phyloP scores from a whole-genome alignment of 371 early-diverging fungal species.

The Nematocida sp. region DNA sequence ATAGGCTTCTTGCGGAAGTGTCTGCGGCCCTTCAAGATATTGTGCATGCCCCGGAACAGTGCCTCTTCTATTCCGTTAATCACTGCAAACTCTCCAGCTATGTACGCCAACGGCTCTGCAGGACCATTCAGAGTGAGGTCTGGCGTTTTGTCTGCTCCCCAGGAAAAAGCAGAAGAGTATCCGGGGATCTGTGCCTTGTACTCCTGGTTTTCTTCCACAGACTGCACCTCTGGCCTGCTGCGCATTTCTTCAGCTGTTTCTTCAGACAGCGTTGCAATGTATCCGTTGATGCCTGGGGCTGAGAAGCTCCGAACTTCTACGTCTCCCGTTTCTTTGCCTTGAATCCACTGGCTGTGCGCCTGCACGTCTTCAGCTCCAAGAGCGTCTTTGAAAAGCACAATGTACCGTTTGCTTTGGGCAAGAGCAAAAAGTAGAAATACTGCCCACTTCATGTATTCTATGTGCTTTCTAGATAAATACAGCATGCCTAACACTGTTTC shows the following conservation, averaged over 20 bases:
- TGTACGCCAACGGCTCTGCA: too few species aligned
- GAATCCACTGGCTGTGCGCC: constrained; percentile 26
- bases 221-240: constrained; percentile 16
- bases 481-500: too few species aligned
- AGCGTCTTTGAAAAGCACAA: constrained; percentile 30
- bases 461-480: background rate
- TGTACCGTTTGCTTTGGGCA: constrained; percentile 6
- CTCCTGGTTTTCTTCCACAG: constrained; percentile 38
- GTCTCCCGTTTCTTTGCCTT: background rate
- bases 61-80: background rate
- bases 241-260: background rate
- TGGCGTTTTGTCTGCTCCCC: background rate
- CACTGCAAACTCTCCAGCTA: background rate
- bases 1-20: constrained; percentile 27
- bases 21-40: constrained; percentile 17
- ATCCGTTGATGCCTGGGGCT: constrained; percentile 21
- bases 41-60: background rate
- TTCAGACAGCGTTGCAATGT: constrained; percentile 10
- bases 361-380: background rate
- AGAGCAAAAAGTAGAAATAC: background rate
- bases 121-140: background rate
- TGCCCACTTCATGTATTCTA: background rate
- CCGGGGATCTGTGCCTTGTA: constrained; percentile 16
- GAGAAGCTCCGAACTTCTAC: constrained; percentile 7
- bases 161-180: background rate